Evolutionary conservation across 345 rosid genomes (phyloP), one percentile per base, ranked within the genome.

Genomic region (Erodium maritimum): DNA sequence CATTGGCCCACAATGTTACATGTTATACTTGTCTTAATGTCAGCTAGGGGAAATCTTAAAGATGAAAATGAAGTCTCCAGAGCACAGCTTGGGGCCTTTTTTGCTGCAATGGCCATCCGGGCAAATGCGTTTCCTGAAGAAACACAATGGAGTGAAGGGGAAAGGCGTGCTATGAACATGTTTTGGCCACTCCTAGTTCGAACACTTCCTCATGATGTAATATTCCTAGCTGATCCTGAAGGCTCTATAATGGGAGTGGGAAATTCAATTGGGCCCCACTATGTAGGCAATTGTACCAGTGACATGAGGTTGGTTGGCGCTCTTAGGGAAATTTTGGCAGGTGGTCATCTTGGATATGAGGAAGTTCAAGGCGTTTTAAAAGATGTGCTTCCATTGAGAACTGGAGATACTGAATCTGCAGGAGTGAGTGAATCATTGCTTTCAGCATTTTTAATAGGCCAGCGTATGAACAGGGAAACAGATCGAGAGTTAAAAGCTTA

Each of bases 281-380:
- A 69, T 70, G 80, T 75, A 62, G 99, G 99, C 45, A 86, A 71
- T 70, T 76, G 68, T 60, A 63, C 83, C 19, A 61, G 61, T 54
- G 99, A 91, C 68, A 91, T 91, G 96, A 83, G 96, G 72, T 71
- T 89, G 82, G 95, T 88, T 65, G 99, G 99, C 69, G 94, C 89
- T 13, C 73, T 91, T 12, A 83, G 99, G 75, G 98, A 88, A 84
- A 73, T 91, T 53, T 75, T 91, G 70, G 98, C 93, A 5, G 98
- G 98, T 46, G 95, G 98, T 57, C 96, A 91, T 60, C 85, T 91
- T 50, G 96, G 98, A 22, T 91, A 78, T 55, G 96, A 88, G 67
- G 98, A 91, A 68, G 96, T 86, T 61, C 88, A 82, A 66, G 98
- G 95, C 76, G 87, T 88, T 65, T 61, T 91, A 19, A 82, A 77